Percentiles rank a stretch among this genome's conserved stretches.
Evolutionary conservation across 2,329 filamentous ascomycete species (phyloP).

Genomic region (Plenodomus biglobosus): DNA sequence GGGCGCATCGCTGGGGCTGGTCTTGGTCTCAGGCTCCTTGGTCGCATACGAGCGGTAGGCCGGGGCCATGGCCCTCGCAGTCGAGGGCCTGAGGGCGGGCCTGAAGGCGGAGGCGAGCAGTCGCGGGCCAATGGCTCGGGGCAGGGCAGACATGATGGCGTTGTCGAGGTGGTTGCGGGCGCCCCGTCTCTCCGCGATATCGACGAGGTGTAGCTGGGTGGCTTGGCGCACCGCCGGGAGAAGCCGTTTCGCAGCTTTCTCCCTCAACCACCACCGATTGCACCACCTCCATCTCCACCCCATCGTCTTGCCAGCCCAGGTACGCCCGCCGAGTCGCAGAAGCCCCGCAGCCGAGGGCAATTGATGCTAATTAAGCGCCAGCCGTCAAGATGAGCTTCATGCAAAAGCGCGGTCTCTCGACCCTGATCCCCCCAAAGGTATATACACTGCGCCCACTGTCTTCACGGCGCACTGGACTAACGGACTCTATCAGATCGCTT

Average conservation of each 20-base stretch:
- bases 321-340: constrained; percentile 22
- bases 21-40: constrained; percentile 33
- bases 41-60: constrained; percentile 38
- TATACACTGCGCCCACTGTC: constrained; percentile 30
- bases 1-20: constrained; percentile 43
- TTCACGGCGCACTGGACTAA: constrained; percentile 40
- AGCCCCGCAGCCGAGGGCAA: constrained; percentile 19
- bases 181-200: constrained; percentile 13
- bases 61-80: constrained; percentile 24
- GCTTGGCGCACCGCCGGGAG: constrained; percentile 27
- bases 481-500: constrained; percentile 65
- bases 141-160: constrained; percentile 45
- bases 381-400: constrained; percentile 84
- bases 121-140: constrained; percentile 45
- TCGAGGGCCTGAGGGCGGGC: constrained; percentile 33
- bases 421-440: constrained; percentile 99
- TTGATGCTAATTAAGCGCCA: constrained; percentile 44
- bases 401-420: constrained; percentile 87
- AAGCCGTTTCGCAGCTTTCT: constrained; percentile 35
- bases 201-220: constrained; percentile 22
- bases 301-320: constrained; percentile 42
- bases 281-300: constrained; percentile 37
- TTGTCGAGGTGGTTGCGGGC: constrained; percentile 16
- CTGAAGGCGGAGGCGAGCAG: constrained; percentile 42
- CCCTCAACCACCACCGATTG: constrained; percentile 32